Evolutionary conservation across 1,139 yeast species (phyloP).

Genomic region (Diutina neorugosa): DNA sequence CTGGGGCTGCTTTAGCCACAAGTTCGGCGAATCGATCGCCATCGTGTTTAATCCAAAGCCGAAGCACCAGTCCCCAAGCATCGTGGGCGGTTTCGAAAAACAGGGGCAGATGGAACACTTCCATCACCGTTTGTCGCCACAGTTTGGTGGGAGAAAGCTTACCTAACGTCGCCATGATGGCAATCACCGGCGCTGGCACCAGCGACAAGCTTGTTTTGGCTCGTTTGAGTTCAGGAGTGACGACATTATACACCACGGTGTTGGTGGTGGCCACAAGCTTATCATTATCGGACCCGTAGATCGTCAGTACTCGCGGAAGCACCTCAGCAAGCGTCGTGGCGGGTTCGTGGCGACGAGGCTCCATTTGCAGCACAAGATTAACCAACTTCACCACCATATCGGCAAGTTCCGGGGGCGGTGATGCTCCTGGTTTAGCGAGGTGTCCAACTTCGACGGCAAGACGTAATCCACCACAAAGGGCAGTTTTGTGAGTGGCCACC

Average conservation of each 20-base stretch:
- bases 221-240: background rate
- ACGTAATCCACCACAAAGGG: background rate
- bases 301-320: background rate
- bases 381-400: background rate
- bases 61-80: background rate
- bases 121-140: background rate
- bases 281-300: background rate
- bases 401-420: background rate
- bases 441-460: background rate
- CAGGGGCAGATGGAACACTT: background rate
- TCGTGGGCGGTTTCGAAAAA: background rate
- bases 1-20: background rate
- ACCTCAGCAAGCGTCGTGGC: background rate
- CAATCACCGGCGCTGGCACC: background rate
- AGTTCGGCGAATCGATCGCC: background rate
- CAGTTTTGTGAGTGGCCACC: background rate
- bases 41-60: background rate
- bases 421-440: background rate
- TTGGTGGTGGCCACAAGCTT: background rate
- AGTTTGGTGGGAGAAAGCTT: background rate
- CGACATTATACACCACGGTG: slow-evolving; percentile 1
- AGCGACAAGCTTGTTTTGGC: background rate
- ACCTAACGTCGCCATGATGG: background rate
- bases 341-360: background rate
- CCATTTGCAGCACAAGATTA: background rate